Evolutionary conservation across 192 early-diverging fungal genomes (phyloP), one percentile per base, ranked within the genome.

Genomic region (Backusella macrospora): DNA sequence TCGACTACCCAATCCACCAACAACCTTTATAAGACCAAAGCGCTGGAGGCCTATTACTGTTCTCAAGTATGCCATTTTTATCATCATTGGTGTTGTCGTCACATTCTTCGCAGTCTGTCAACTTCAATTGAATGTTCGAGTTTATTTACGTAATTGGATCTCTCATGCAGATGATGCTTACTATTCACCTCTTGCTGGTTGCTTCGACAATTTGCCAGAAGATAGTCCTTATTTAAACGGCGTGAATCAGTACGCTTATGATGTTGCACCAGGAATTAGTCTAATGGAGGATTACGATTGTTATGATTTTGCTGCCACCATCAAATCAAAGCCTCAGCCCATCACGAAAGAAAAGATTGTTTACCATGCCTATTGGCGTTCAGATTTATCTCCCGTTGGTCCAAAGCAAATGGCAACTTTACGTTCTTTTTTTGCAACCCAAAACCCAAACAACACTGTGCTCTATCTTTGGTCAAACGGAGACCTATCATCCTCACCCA

Each of bases 391-490:
- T 2, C 72, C 74, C 14, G 45, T 84, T 7, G 82, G 82, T 6
- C 59, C 74, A 10, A 84, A 84, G 65, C 82, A 84, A 52, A 9
- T 81, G 1, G 79, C 80, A 4, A 81, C 82, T 3, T 44, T 84
- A 34, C 69, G 80, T 7, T 84, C 82, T 1, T 79, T 84, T 55
- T 84, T 79, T 70, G 82, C 80, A 0, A 84, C 82, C 1, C 82
- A 84, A 70, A 68, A 80, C 62, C 18, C 64, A 10, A 79, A 81
- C 18, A 69, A 45, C 55, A 69, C 82, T 6, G 62, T 74, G 0
- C 26, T 84, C 4, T 77, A 81, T 40, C 71, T 84, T 6, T 84
- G 82, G 82, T 81, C 80, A 14, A 84, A 84, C 66, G 79, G 80
- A 5, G 75, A 84, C 63, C 73, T 84, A 2, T 64, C 73, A 12